These are phyloP conservation scores for Hanseniaspora hatyaiensis DNA, from an alignment of 805 yeast species.

Conservation along the genomic window DNA sequence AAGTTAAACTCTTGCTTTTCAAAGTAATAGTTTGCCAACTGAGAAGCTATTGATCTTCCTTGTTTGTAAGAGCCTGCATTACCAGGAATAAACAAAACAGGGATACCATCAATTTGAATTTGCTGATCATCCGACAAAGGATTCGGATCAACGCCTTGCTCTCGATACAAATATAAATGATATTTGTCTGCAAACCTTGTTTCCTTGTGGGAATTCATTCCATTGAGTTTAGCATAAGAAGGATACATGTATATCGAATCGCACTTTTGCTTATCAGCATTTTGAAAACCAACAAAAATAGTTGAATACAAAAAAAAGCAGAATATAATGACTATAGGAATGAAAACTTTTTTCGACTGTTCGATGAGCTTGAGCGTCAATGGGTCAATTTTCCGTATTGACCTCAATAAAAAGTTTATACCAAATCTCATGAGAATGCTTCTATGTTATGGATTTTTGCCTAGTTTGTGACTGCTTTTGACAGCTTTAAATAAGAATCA, in stretches of 20 bases:
- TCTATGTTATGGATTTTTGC: too few species aligned
- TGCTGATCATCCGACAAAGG: slow-evolving; percentile 35
- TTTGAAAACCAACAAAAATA: slow-evolving; percentile 25
- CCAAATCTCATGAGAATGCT: slow-evolving; percentile 2
- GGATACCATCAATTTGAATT: slow-evolving; percentile 53
- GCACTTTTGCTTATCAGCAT: slow-evolving; percentile 47
- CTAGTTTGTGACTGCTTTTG: background rate
- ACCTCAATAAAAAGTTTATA: background rate
- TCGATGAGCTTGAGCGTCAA: background rate
- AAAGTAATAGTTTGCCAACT: slow-evolving; percentile 46
- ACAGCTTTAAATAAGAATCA: too few species aligned
- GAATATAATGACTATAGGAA: slow-evolving; percentile 20
- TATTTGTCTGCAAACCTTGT: slow-evolving; percentile 69
- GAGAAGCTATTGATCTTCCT: slow-evolving; percentile 83
- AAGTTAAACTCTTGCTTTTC: slow-evolving; percentile 22
- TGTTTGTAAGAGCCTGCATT: slow-evolving; percentile 92
- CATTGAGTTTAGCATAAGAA: slow-evolving; percentile 61
- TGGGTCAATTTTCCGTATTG: background rate
- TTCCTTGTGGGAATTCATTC: slow-evolving; percentile 52
- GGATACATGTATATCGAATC: slow-evolving; percentile 70
- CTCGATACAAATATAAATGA: slow-evolving; percentile 74
- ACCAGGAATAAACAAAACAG: slow-evolving; percentile 90
- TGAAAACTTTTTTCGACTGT: background rate
- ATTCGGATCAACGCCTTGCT: slow-evolving; percentile 53
- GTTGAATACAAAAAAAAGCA: slow-evolving; percentile 17